These are phyloP conservation scores for Botrytis porri DNA, from an alignment of 2,329 filamentous ascomycete species.

Conservation along the genomic window DNA sequence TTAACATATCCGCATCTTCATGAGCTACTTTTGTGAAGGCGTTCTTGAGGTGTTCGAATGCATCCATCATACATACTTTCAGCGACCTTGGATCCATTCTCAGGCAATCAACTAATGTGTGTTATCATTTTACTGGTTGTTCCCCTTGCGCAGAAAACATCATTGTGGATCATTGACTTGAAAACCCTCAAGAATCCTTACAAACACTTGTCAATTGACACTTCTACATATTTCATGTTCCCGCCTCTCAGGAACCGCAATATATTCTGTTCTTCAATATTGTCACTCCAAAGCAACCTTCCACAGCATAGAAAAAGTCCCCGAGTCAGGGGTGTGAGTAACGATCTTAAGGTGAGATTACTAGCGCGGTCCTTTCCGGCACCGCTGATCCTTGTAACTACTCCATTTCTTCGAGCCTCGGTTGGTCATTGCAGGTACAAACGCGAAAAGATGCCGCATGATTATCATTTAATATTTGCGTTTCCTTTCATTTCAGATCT, in stretches of 20 bases:
- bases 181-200: neutral
- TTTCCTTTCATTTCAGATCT: conserved; percentile 12
- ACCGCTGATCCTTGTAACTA: conserved; percentile 7
- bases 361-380: neutral
- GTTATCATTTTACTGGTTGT: conserved; percentile 17
- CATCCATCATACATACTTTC: conserved; percentile 15
- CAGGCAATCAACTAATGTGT: neutral
- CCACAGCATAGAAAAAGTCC: neutral
- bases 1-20: neutral
- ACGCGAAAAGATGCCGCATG: conserved; percentile 18
- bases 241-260: neutral
- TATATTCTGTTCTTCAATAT: neutral
- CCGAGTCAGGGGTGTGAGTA: neutral
- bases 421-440: conserved; percentile 7
- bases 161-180: conserved; percentile 7
- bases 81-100: conserved; percentile 6
- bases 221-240: neutral
- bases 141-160: neutral
- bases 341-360: neutral
- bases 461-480: conserved; percentile 10
- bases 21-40: neutral
- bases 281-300: neutral
- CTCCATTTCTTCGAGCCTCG: conserved; percentile 17
- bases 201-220: neutral
- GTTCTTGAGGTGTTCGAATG: conserved; percentile 12